These are phyloP conservation scores for Mycosphaerella sp. DNA, from an alignment of 2,329 filamentous ascomycete genomes.

Conservation along the genomic window DNA sequence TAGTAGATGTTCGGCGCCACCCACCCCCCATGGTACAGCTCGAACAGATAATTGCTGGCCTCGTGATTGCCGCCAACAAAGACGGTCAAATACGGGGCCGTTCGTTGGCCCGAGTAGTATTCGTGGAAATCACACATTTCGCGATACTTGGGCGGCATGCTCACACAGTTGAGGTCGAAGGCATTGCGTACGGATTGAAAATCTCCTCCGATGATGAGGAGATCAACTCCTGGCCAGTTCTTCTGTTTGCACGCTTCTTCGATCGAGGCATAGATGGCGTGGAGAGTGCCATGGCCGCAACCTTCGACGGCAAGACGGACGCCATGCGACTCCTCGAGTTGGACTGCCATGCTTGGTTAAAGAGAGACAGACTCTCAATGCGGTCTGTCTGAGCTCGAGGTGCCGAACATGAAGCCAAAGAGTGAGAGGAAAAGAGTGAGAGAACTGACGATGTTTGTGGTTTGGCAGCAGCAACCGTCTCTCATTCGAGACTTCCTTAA, in stretches of 20 bases:
- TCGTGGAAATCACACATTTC: constrained; percentile 85
- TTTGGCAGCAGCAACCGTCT: background rate
- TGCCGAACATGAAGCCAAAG: too few relatives aligned
- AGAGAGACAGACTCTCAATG: background rate
- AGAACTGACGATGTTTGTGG: background rate
- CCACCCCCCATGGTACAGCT: constrained; percentile 96
- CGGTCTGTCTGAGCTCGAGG: too few relatives aligned
- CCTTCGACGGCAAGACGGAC: constrained; percentile 79
- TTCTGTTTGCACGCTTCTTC: constrained; percentile 60
- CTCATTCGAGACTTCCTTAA: background rate
- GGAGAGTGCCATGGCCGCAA: constrained; percentile 84
- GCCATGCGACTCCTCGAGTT: constrained; percentile 12
- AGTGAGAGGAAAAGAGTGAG: background rate
- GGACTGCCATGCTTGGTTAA: background rate
- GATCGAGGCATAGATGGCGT: constrained; percentile 84
- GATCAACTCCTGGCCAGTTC: constrained; percentile 74
- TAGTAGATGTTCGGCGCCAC: constrained; percentile 97
- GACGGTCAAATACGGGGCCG: constrained; percentile 80
- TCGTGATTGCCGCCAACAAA: constrained; percentile 97
- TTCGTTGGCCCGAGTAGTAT: constrained; percentile 75
- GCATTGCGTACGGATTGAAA: constrained; percentile 92
- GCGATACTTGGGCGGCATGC: constrained; percentile 82
- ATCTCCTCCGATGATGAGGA: constrained; percentile 92
- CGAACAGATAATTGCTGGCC: constrained; percentile 80
- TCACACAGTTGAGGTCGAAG: constrained; percentile 79